phyloP scores from a whole-genome alignment of 352 stramenopile genomes.

The Globisporangium paroecandrum region DNA sequence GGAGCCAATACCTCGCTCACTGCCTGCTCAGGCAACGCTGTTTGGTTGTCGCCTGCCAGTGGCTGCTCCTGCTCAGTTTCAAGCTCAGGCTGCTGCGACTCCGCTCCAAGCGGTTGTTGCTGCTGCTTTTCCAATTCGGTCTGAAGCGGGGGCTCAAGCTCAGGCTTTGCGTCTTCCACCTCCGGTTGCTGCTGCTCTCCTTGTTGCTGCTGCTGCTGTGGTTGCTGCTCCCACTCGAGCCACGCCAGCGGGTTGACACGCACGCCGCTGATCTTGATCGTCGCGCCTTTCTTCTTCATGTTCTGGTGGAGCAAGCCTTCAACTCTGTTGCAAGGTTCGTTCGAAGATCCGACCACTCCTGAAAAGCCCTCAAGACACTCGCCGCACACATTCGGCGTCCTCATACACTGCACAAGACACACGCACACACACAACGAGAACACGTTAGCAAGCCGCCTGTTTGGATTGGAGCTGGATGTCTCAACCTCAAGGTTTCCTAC shows the following conservation, averaged over 20 bases:
- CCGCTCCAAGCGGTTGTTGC: background rate
- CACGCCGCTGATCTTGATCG: slow-evolving; percentile 68
- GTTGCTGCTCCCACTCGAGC: slow-evolving; percentile 5
- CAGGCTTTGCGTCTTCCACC: background rate
- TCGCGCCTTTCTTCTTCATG: slow-evolving; percentile 11
- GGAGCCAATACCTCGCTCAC: background rate
- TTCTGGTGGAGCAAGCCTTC: background rate
- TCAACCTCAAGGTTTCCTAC: slow-evolving; percentile 20
- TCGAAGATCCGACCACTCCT: slow-evolving; percentile 29
- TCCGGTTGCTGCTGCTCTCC: background rate
- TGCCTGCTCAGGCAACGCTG: background rate
- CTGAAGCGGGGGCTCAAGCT: background rate
- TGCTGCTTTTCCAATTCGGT: background rate
- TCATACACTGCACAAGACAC: slow-evolving; percentile 33
- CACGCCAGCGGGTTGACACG: slow-evolving; percentile 41
- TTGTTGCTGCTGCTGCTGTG: background rate
- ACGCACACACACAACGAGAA: background rate
- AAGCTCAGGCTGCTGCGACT: background rate
- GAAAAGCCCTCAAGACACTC: slow-evolving; percentile 64
- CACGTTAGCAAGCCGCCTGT: background rate
- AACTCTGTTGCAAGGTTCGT: slow-evolving; percentile 30
- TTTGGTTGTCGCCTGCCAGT: background rate
- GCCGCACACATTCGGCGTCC: slow-evolving; percentile 53
- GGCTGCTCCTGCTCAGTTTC: background rate
- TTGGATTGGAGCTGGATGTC: background rate